Evolutionary conservation across 1,284 basidiomycete genomes (phyloP).

Genomic region (Ustilago nuda): DNA sequence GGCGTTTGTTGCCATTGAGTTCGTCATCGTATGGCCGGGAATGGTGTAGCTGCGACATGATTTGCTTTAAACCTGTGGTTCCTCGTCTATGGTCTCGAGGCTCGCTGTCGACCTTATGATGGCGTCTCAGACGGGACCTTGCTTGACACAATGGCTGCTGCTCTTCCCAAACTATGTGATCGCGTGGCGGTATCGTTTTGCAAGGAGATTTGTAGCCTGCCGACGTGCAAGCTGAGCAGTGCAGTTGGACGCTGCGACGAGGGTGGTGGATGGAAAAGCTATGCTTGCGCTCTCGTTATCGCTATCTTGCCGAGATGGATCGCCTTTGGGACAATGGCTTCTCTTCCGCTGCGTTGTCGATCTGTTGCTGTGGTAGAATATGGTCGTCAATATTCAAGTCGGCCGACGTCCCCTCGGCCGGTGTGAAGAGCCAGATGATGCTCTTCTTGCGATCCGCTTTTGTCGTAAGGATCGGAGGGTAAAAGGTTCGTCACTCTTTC

Average conservation of each 20-base stretch:
- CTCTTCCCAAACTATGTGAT: neutral
- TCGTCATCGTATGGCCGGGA: constrained; percentile 45
- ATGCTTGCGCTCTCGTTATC: neutral
- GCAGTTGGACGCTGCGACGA: neutral
- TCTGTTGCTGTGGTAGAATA: constrained; percentile 4
- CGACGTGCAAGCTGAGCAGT: neutral
- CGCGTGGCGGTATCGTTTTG: neutral
- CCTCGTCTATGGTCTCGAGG: neutral
- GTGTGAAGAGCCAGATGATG: neutral
- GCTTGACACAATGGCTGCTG: neutral
- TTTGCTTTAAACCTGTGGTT: neutral
- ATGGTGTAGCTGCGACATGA: constrained; percentile 36
- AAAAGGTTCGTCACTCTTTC: neutral
- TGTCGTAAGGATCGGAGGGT: neutral
- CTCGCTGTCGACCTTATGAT: neutral
- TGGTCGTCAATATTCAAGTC: constrained; percentile 13
- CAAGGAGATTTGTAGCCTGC: neutral
- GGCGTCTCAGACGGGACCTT: neutral
- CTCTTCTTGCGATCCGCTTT: neutral
- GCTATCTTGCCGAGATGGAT: neutral
- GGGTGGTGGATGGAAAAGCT: neutral
- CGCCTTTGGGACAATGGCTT: neutral
- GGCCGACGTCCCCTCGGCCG: constrained; percentile 26
- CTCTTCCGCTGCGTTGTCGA: neutral
- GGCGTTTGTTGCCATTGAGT: constrained; percentile 46